Evolutionary conservation across 495 filamentous ascomycete species (phyloP).

Genomic region (Aspergillus carlsbadensis): DNA sequence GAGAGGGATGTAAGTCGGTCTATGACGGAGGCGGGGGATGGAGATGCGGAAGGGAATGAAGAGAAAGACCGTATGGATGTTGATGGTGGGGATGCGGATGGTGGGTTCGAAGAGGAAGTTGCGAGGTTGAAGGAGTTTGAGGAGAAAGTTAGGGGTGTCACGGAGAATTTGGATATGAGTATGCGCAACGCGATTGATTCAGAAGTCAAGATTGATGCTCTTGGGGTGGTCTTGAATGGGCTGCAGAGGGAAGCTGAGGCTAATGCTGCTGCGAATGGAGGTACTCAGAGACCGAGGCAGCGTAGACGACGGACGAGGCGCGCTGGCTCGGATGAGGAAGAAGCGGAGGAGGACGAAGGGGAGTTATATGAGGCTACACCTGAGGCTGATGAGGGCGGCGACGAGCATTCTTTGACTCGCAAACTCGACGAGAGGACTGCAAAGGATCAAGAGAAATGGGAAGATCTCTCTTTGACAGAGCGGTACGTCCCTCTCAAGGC

Average conservation of each 20-base stretch:
- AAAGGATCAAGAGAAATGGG: constrained; percentile 30
- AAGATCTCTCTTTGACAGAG: constrained; percentile 35
- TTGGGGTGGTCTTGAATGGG: constrained; percentile 31
- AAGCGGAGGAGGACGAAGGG: constrained; percentile 23
- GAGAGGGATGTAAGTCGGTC: constrained; percentile 1
- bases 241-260: constrained; percentile 30
- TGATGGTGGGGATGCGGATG: constrained; percentile 19
- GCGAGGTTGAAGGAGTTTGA: constrained; percentile 31
- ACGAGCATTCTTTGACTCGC: constrained; percentile 22
- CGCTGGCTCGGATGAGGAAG: constrained; percentile 16
- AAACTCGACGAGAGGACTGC: constrained; percentile 29
- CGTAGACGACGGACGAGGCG: constrained; percentile 8
- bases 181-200: constrained; percentile 43
- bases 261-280: background rate
- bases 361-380: constrained; percentile 27
- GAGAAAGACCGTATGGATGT: constrained; percentile 23
- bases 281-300: constrained; percentile 7
- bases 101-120: constrained; percentile 14
- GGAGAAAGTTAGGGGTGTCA: constrained; percentile 30
- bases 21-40: constrained; percentile 20
- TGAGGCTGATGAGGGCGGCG: constrained; percentile 20
- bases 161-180: constrained; percentile 36
- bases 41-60: constrained; percentile 20
- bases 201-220: constrained; percentile 29
- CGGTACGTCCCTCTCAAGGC: constrained; percentile 24